phyloP scores from a whole-genome alignment of 352 stramenopile genomes.

The Saprolegnia parasitica region DNA sequence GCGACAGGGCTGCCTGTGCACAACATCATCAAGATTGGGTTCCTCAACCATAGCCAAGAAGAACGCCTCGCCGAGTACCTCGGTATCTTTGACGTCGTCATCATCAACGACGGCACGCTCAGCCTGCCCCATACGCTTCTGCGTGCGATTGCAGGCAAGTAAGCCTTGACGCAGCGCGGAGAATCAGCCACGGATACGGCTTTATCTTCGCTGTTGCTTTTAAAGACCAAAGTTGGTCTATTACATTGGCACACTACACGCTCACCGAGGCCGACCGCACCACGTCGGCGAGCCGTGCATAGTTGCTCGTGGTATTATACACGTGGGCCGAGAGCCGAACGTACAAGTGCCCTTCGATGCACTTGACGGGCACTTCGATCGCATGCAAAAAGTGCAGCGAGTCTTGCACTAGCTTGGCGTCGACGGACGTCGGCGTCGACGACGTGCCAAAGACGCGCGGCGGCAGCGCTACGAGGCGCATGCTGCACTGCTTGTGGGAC shows the following conservation, averaged over 20 bases:
- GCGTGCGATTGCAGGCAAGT: conserved; percentile 6
- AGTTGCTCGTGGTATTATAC: conserved; percentile 89
- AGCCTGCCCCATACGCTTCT: conserved; percentile 14
- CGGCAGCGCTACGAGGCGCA: conserved; percentile 69
- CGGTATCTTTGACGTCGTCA: conserved; percentile 55
- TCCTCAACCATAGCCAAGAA: conserved; percentile 65
- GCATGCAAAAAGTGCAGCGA: conserved; percentile 62
- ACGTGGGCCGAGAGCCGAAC: conserved; percentile 88
- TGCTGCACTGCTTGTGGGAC: conserved; percentile 59
- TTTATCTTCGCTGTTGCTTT: not conserved
- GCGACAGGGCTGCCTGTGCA: conserved; percentile 45
- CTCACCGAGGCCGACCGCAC: not conserved
- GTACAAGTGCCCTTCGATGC: conserved; percentile 79
- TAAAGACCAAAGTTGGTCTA: not conserved
- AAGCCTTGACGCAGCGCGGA: not conserved
- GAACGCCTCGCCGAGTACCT: conserved; percentile 63
- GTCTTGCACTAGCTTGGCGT: conserved; percentile 91
- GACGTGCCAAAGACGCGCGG: conserved; percentile 46
- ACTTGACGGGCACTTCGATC: conserved; percentile 93
- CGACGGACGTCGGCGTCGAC: conserved; percentile 53
- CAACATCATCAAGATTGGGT: conserved; percentile 61
- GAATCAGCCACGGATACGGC: too few relatives aligned
- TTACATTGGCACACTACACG: not conserved
- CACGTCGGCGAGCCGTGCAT: conserved; percentile 29
- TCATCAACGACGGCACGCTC: conserved; percentile 61